Evolutionary conservation across 2,329 filamentous ascomycete genomes (phyloP).

Genomic region (Aspergillus neoniger): DNA sequence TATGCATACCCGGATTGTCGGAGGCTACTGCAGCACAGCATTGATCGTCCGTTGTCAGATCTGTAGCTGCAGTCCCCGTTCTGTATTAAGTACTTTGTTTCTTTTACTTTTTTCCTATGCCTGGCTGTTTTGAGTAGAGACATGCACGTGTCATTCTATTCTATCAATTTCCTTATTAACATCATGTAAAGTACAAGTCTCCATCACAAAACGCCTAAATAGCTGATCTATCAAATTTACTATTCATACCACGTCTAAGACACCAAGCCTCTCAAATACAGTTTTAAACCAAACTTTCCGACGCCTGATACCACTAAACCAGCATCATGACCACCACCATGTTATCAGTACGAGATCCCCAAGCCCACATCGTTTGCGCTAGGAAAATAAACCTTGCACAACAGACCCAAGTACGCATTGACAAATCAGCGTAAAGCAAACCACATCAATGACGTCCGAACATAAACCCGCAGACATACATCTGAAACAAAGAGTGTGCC

Average conservation of each 20-base stretch:
- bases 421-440: neutral
- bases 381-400: neutral
- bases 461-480: neutral
- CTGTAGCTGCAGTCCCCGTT: neutral
- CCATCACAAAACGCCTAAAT: neutral
- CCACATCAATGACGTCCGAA: neutral
- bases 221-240: neutral
- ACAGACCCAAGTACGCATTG: neutral
- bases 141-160: neutral
- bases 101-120: neutral
- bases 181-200: neutral
- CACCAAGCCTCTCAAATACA: neutral
- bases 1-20: constrained; percentile 24
- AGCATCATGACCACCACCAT: neutral
- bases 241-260: neutral
- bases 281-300: neutral
- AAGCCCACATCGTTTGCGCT: neutral
- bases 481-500: neutral
- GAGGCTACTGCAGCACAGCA: neutral
- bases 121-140: neutral
- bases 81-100: neutral
- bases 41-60: neutral
- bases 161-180: neutral
- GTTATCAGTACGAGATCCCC: neutral
- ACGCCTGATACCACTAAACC: neutral